Conservation (phyloP, 1,139 yeast genomes). For the Pichia sp. region DNA sequence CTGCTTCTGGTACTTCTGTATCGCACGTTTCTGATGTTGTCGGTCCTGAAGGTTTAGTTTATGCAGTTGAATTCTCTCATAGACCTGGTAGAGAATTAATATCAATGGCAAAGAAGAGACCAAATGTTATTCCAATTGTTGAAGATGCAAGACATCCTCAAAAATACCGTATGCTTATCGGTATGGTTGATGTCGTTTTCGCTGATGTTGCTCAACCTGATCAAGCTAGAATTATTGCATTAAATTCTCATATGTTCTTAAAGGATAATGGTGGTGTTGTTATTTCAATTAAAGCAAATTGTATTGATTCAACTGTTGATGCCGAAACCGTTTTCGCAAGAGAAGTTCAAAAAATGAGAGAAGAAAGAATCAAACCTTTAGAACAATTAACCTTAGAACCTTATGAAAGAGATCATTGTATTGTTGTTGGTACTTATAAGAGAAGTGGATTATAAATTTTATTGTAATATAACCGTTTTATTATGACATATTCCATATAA, state of each 20-base stretch:
- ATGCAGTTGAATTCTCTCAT: slow-evolving; percentile 98
- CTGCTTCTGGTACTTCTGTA: slow-evolving; percentile 99
- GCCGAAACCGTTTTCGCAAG: slow-evolving; percentile 99
- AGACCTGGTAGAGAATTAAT: slow-evolving; percentile 99
- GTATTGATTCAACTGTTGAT: slow-evolving; percentile 98
- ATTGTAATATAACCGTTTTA: not conserved
- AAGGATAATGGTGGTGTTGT: slow-evolving; percentile 98
- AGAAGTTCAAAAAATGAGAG: slow-evolving; percentile 98
- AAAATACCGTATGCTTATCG: slow-evolving; percentile 96
- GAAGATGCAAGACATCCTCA: slow-evolving; percentile 99
- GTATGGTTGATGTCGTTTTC: slow-evolving; percentile 97
- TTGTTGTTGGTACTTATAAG: slow-evolving; percentile 93
- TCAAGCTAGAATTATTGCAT: slow-evolving; percentile 99
- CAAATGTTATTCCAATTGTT: slow-evolving; percentile 95
- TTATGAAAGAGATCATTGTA: slow-evolving; percentile 99
- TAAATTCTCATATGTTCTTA: slow-evolving; percentile 95
- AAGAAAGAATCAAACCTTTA: slow-evolving; percentile 96
- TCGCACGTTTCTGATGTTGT: slow-evolving; percentile 98
- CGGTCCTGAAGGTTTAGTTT: slow-evolving; percentile 98
- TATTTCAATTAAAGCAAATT: slow-evolving; percentile 97
- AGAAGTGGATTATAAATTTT: slow-evolving; percentile 66
- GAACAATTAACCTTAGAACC: slow-evolving; percentile 99
- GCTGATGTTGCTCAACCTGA: slow-evolving; percentile 99
- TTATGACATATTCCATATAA: not conserved
- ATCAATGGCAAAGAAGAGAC: slow-evolving; percentile 99